phyloP scores from a whole-genome alignment of 305 asterid genomes.

The Fraxinus greggii region DNA sequence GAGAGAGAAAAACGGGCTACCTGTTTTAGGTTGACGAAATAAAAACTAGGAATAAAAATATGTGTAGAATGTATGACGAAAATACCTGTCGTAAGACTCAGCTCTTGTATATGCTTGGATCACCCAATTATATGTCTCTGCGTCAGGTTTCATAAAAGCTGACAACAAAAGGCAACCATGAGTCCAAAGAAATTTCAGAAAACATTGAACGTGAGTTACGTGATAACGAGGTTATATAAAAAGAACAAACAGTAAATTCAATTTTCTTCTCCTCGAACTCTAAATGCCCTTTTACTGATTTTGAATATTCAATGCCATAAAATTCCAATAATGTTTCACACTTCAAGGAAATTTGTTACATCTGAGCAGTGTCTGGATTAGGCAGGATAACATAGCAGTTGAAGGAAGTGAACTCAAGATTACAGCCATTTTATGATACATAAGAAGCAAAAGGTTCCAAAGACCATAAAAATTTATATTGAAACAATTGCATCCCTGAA shows the following conservation, averaged over 20 bases:
- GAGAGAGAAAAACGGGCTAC: slow-evolving; percentile 1
- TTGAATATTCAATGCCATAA: neutral
- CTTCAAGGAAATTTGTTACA: slow-evolving; percentile 7
- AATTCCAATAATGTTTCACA: neutral
- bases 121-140: slow-evolving; percentile 98
- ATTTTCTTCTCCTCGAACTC: neutral
- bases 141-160: slow-evolving; percentile 93
- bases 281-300: neutral
- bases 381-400: slow-evolving; percentile 6
- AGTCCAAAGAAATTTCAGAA: slow-evolving; percentile 22
- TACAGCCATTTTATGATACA: neutral
- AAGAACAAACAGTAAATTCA: neutral
- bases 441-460: slow-evolving; percentile 7
- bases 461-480: slow-evolving; percentile 3
- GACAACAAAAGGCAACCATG: slow-evolving; percentile 39
- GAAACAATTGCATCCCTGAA: slow-evolving; percentile 4
- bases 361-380: slow-evolving; percentile 13
- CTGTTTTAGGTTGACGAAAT: slow-evolving; percentile 2
- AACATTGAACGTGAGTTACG: neutral
- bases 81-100: slow-evolving; percentile 91
- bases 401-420: slow-evolving; percentile 6
- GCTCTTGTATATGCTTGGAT: slow-evolving; percentile 99
- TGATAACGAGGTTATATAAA: neutral
- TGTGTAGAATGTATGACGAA: neutral
- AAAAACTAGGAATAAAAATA: slow-evolving; percentile 2